Base-by-base conservation (phyloP, 73 alveolate genomes). In the Durusdinium trenchii region DNA sequence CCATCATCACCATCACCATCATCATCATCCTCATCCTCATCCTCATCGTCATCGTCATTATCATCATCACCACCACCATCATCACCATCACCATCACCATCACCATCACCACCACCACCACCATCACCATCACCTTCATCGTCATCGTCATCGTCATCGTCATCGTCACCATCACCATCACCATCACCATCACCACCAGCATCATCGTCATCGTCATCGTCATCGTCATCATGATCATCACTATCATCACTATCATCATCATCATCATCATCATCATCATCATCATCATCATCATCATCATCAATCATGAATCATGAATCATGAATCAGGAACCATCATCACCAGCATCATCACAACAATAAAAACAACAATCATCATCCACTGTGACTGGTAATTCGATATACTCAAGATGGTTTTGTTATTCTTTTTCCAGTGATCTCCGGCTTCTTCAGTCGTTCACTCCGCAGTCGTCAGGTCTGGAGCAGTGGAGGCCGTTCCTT, bases 401-500 rank as follows among this genome's bases (percentile, higher is more conserved):
- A n/a, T n/a, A n/a, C n/a, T n/a, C n/a, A n/a, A n/a, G n/a, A n/a
- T n/a, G n/a, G n/a, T n/a, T n/a, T n/a, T n/a, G n/a, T n/a, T n/a
- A n/a, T n/a, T n/a, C n/a, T n/a, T n/a, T n/a, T n/a, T n/a, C n/a
- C n/a, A n/a, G n/a, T n/a, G n/a, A n/a, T n/a, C n/a, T n/a, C n/a
- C n/a, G n/a, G n/a, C n/a, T n/a, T n/a, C n/a, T n/a, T n/a, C n/a
- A n/a, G n/a, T n/a, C n/a, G n/a, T n/a, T n/a, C n/a, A n/a, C 69
- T 16, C 69, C 69, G 23, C 32, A 12, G 69, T 23, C 79, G 79
- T 51, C 50, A 83, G 94, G 76, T 51, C 40, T 84, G 94, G 94
- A 36, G 54, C 52, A 51, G 42, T 23, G 94, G 94, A 4, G 78
- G 94, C 28, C 94, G 50, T 26, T 45, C 71, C 76, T 52, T 84